Conservation (phyloP, 2,329 filamentous ascomycete species). For the Aaosphaeria pasadenensis region DNA sequence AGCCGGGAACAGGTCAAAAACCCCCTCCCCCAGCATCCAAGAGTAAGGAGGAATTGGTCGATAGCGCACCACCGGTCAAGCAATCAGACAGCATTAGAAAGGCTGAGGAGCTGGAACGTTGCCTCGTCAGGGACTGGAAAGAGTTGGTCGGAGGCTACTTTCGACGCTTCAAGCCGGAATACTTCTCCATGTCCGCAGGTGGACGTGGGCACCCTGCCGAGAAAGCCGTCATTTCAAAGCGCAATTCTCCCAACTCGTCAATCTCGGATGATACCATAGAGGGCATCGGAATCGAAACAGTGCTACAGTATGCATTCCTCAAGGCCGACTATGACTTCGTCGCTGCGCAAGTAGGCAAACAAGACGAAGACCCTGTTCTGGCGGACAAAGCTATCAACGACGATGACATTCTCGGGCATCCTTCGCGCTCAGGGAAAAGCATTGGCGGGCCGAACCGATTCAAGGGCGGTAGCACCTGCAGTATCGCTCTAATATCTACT, state of each 20-base stretch:
- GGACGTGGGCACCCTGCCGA: slow-evolving; percentile 34
- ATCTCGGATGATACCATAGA: slow-evolving; percentile 24
- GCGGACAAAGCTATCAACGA: slow-evolving; percentile 78
- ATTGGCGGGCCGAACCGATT: slow-evolving; percentile 79
- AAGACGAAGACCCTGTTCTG: slow-evolving; percentile 65
- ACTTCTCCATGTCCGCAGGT: slow-evolving; percentile 58
- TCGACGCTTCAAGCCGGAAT: slow-evolving; percentile 77
- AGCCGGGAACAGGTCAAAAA: slow-evolving; percentile 15
- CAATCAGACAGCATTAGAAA: slow-evolving; percentile 53
- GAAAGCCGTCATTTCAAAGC: slow-evolving; percentile 25
- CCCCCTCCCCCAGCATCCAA: slow-evolving; percentile 24
- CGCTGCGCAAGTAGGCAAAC: slow-evolving; percentile 78
- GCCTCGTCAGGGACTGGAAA: slow-evolving; percentile 74
- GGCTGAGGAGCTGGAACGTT: slow-evolving; percentile 66
- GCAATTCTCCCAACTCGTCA: slow-evolving; percentile 18
- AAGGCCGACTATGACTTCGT: slow-evolving; percentile 94
- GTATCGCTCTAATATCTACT: slow-evolving; percentile 85
- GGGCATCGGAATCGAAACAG: slow-evolving; percentile 66
- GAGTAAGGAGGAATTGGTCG: slow-evolving; percentile 16
- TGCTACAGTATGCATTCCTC: slow-evolving; percentile 89
- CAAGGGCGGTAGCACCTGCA: slow-evolving; percentile 90
- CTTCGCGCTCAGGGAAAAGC: slow-evolving; percentile 47
- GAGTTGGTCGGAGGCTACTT: slow-evolving; percentile 91
- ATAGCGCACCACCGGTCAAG: slow-evolving; percentile 26
- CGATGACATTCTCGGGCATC: slow-evolving; percentile 74